Base-by-base conservation (phyloP, 2,329 filamentous ascomycete genomes). In the Xylaria sp. region DNA sequence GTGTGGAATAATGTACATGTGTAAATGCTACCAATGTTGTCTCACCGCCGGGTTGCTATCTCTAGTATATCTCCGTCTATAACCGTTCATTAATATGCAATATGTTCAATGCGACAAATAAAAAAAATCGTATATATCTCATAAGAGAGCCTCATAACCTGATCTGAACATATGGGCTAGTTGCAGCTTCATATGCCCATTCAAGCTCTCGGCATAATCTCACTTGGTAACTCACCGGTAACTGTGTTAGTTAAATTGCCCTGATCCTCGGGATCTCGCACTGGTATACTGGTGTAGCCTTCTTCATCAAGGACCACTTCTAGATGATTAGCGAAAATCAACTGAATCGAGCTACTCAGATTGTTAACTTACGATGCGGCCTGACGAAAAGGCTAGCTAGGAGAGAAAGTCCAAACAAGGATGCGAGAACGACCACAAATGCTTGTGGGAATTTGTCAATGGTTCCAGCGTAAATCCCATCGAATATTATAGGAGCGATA, bases 401-500 rank as follows among this genome's bases (percentile, higher is more conserved):
- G 34, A 95, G 85, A 0, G 90, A 90, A 9, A 90, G 28, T 0
- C 81, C 86, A 77, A 97, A 97, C 0, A 92, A 83, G 8, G 81
- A 80, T 0, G 87, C 83, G 52, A 98, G 80, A 58, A 92, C 87
- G 9, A 97, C 87, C 78, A 97, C 97, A 0, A 97, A 90, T 0
- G 93, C 89, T 79, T 96, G 93, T 0, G 93, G 89, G 72, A 92
- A 95, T 1, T 81, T 89, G 23, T 86, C 89, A 1, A 97, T 93
- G 0, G 96, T 98, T 2, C 86, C 83, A 15, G 91, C 91, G 78
- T 97, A 99, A 10, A 98, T 88, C 5, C 92, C 87, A 75, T 96
- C 97, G 80, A 97, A 97, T 1, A 95, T 76, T 0, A 93, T 86
- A 0, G 96, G 96, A 0, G 91, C 90, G 13, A 97, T 78, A 2